Evolutionary conservation across 1,284 basidiomycete species (phyloP), one percentile per base, ranked within the genome.

Genomic region (Rhizoctonia solani): DNA sequence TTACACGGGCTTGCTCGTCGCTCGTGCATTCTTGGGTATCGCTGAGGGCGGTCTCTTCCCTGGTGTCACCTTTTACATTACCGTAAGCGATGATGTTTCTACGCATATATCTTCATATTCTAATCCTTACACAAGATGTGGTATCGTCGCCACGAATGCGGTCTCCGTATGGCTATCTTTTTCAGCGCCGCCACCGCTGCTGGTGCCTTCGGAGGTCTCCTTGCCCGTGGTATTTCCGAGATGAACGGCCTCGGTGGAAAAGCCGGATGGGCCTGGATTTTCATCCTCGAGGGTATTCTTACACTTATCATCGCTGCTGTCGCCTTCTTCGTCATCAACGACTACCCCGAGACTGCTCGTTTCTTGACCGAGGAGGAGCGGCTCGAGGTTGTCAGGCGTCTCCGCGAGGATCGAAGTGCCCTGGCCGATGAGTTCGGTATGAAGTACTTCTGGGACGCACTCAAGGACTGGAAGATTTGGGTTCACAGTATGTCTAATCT

Each of bases 271-370:
- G 78, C 81, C 13, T 87, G 86, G 87, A 88, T 90, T 63, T 89
- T 90, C 76, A 90, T 92, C 69, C 77, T 92, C 2, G 89, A 92
- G 76, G 90, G 89, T n/a, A 9, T 77, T 91, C 41, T 79, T 84
- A 11, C 11, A 4, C 32, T 34, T 11, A 11, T 4, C 11, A 34
- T 19, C 54, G 63, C 81, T 0, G 55, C 79, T 9, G 75, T 75
- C 0, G 82, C 84, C 6, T 85, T 82, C 79, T 86, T 80, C 77
- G 77, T 85, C 70, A 77, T 86, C 41, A 77, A 81, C 63, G 85
- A 87, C 74, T 86, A 85, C 73, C 85, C 85, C 0, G 83, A 83
- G 66, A 83, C 79, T 0, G 84, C 85, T n/a, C 81, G 77, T 70
- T 85, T 85, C 74, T 76, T 87, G 29, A 81, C 74, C 9, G 37